Evolutionary conservation across 257 asterid genomes (phyloP), one percentile per base, ranked within the genome.

Genomic region (Solanum medicagineum): DNA sequence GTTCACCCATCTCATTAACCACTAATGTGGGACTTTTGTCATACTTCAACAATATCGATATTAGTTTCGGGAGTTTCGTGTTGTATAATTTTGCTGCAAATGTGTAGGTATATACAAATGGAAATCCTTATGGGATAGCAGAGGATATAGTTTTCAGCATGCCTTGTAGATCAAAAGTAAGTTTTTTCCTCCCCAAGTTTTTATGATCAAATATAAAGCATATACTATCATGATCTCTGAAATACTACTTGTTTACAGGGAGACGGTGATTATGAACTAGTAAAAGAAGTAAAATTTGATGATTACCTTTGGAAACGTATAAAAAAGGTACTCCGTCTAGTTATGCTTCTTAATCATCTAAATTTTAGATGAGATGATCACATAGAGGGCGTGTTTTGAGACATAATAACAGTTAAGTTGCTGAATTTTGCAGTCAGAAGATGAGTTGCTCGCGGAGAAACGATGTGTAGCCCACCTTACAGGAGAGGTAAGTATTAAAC

Each of bases 381-480:
- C 59, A 73, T 54, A 73, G 40, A 49, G 5, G 20, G 2, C 8
- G 1, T 15, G 3, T 75, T 14, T 49, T 22, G 60, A 75, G 44
- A 75, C n/a, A 24, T 22, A 22, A 47, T 24, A 47, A 24, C 32
- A 75, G 36, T 9, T 0, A 49, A 16, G 4, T 74, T 49, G 15
- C n/a, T 75, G 8, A 75, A 22, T 87, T 85, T 55, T 89, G 92
- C 93, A 97, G 99, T 92, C 98, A 11, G 98, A 97, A 90, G 98
- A 97, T 5, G 98, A 97, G 89, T 90, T 95, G 85, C 98, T 94
- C 10, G 99, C 99, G 2, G 99, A 97, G 92, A 91, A 97, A 92
- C 92, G 90, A 93, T 97, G 98, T 87, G 99, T 97, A 16, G 99
- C 98, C 20, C 99, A 97, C 87, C 97, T 97, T 36, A 97, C 99